Base-by-base conservation (phyloP, 2,329 filamentous ascomycete genomes). In the Delphinella strobiligena region DNA sequence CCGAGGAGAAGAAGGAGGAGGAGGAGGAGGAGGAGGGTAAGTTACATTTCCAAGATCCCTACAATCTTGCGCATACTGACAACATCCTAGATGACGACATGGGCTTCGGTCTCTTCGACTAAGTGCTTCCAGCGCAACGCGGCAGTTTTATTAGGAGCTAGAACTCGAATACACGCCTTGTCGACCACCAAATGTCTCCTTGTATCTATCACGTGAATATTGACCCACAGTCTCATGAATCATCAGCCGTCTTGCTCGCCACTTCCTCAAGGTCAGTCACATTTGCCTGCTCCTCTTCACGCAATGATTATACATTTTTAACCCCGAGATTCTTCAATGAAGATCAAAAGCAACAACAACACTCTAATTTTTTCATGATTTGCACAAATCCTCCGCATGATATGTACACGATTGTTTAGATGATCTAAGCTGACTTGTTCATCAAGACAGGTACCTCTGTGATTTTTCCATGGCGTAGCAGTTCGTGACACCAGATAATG, bases 341-440 rank as follows among this genome's bases (percentile, higher is more conserved):
- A 63, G 72, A 76, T 70, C 67, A 68, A 70, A 64, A 65, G 67
- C 69, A 75, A 74, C 73, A 75, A 72, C 66, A 72, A 73, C 67
- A 78, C 73, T 79, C 74, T 79, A 78, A 78, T 79, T 79, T 79
- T 78, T 79, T 78, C 60, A 72, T 78, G 75, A 79, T 61, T 56
- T 33, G 27, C 35, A 42, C 29, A 12, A 27, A 7, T 27, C 22
- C 12, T 27, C 22, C 22, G 22, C 22, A 30, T 30, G n/a, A 30
- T 30, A 9, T n/a, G n/a, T 30, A 30, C 27, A 30, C 27, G 27
- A 30, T 30, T n/a, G 9, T 9, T 30, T 30, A n/a, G 27, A 9
- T 9, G 27, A 9, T 9, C 27, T 30, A 27, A 27, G 31, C 31
- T 33, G 14, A 33, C n/a, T 27, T 27, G 22, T 12, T 7, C 22